Evolutionary conservation across 495 filamentous ascomycete genomes (phyloP).

Genomic region (Hypoxylon subgilvum): DNA sequence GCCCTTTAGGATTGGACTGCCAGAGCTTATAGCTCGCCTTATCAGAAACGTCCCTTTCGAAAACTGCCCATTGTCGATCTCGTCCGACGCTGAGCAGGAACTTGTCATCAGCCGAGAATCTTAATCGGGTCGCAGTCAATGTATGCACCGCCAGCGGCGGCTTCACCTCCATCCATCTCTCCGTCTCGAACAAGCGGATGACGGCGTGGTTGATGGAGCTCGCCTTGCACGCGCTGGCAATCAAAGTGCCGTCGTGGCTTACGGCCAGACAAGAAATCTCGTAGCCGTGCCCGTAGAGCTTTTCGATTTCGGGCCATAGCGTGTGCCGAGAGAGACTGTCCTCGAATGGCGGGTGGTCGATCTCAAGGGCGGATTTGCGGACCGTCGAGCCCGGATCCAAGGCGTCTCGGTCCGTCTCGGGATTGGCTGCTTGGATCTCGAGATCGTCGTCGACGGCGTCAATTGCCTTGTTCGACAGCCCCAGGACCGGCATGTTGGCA

Average conservation of each 20-base stretch:
- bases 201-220: slow-evolving; percentile 93
- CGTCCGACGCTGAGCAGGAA: slow-evolving; percentile 86
- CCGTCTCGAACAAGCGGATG: slow-evolving; percentile 86
- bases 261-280: slow-evolving; percentile 92
- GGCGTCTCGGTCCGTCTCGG: slow-evolving; percentile 46
- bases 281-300: slow-evolving; percentile 98
- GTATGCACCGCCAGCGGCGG: slow-evolving; percentile 81
- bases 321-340: slow-evolving; percentile 88
- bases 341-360: slow-evolving; percentile 80
- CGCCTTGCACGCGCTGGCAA: slow-evolving; percentile 94
- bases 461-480: slow-evolving; percentile 93
- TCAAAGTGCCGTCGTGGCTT: slow-evolving; percentile 70
- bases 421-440: slow-evolving; percentile 48
- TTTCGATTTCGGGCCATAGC: slow-evolving; percentile 94
- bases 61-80: slow-evolving; percentile 89
- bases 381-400: slow-evolving; percentile 50
- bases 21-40: slow-evolving; percentile 57
- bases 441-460: slow-evolving; percentile 63
- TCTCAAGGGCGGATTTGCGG: slow-evolving; percentile 53
- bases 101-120: slow-evolving; percentile 76
- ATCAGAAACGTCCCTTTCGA: slow-evolving; percentile 53
- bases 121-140: slow-evolving; percentile 79
- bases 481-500: slow-evolving; percentile 91
- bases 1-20: slow-evolving; percentile 77
- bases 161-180: slow-evolving; percentile 83